These are phyloP conservation scores for Citrus medica DNA, from an alignment of 345 rosid species.

Conservation along the genomic window DNA sequence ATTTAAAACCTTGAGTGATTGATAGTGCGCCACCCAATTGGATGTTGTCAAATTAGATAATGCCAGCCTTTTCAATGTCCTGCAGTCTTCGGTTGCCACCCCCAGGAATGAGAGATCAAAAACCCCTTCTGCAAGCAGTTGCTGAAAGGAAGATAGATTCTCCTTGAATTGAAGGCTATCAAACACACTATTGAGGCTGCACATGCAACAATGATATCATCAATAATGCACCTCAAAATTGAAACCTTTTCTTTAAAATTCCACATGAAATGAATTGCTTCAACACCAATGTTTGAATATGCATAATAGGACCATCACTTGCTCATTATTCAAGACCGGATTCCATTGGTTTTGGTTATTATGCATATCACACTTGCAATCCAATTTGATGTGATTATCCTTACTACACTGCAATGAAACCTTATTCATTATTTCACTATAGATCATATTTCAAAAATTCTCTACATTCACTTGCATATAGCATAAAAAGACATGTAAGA, in stretches of 20 bases:
- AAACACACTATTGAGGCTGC: constrained; percentile 79
- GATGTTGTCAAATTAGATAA: constrained; percentile 50
- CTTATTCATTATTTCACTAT: background rate
- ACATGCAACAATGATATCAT: constrained; percentile 22
- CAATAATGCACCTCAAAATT: constrained; percentile 11
- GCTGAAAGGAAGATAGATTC: constrained; percentile 62
- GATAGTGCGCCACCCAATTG: constrained; percentile 65
- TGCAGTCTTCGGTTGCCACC: constrained; percentile 58
- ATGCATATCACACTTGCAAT: background rate
- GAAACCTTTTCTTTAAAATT: background rate
- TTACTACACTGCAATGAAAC: background rate
- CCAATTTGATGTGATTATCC: background rate
- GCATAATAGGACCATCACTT: background rate
- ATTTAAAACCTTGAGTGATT: constrained; percentile 54
- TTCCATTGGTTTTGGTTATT: background rate
- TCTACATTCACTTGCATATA: background rate
- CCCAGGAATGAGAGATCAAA: constrained; percentile 58
- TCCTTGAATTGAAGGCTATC: constrained; percentile 83
- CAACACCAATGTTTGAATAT: background rate
- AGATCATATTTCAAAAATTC: background rate
- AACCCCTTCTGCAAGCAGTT: constrained; percentile 75
- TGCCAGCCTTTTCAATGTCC: constrained; percentile 57
- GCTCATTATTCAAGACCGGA: background rate
- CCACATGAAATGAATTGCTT: background rate
- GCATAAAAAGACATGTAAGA: background rate